Evolutionary conservation across 768 basidiomycete genomes (phyloP).

Genomic region (Tricholoma saponaceum): DNA sequence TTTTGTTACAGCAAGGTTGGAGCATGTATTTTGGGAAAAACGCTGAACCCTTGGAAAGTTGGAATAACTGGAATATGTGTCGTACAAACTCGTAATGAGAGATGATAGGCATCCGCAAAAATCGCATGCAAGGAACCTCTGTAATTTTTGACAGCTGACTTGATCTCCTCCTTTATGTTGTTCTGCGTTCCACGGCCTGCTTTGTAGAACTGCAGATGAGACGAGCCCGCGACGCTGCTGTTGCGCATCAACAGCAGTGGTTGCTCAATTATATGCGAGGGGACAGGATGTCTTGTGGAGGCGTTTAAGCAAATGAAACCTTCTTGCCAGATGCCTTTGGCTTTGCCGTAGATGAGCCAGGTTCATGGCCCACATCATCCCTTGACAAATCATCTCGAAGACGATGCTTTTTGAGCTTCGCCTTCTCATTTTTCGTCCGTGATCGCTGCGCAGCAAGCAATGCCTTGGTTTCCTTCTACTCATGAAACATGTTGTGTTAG

Average conservation of each 20-base stretch:
- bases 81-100: too few relatives aligned
- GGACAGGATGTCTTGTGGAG: background rate
- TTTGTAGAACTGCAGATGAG: background rate
- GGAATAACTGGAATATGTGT: too few relatives aligned
- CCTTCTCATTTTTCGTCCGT: conserved; percentile 35
- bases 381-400: conserved; percentile 1
- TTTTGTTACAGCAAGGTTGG: too few relatives aligned
- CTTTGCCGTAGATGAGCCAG: background rate
- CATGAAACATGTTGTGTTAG: background rate
- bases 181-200: too few relatives aligned
- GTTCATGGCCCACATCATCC: background rate
- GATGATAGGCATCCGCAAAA: too few relatives aligned
- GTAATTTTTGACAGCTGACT: too few relatives aligned
- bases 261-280: background rate
- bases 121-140: too few relatives aligned
- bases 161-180: too few relatives aligned
- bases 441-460: conserved; percentile 32
- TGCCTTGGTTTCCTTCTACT: conserved; percentile 39
- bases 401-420: conserved; percentile 24
- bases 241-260: background rate
- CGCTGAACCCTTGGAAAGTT: too few relatives aligned
- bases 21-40: too few relatives aligned
- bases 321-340: background rate
- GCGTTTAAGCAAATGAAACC: conserved; percentile 8
- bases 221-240: background rate